Evolutionary conservation across 78 protist genomes (phyloP), one percentile per base, ranked within the genome.

Genomic region (Protostelium mycophagum): DNA sequence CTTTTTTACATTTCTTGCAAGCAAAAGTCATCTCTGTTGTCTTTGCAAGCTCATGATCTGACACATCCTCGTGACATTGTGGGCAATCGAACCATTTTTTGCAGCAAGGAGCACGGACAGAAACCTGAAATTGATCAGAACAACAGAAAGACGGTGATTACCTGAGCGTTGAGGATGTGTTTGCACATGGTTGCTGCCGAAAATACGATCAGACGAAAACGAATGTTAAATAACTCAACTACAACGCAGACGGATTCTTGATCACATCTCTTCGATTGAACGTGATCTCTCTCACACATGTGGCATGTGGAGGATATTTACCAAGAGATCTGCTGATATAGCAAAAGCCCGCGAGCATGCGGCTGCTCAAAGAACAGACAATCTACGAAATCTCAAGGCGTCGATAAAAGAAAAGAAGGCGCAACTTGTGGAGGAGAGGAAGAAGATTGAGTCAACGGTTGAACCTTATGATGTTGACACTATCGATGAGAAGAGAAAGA

Each of bases 1-100:
- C 93, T 90, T 97, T 97, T 86, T 90, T 94, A 94, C 98, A 97
- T 87, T 97, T 95, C 63, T 95, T 97, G 92, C 98, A 97, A 0
- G 95, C 97, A 35, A 97, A 87, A 9, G 83, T 35, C 73, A 97
- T 88, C 86, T 97, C 98, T 83, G 85, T 86, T 1, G 86, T 36
- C 89, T 90, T 92, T 28, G 0, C 38, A 29, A 97, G 73, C 35
- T 31, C 90, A 86, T 97, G 98, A 85, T 93, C 90, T 16, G 90
- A 51, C 73, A 29, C 91, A 35, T 92, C 97, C n/a, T 63, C 93
- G 87, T 97, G 98, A 93, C 98, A 96, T 39, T 95, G 94, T 35
- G 96, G 88, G 87, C 98, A 96, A 85, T 96, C 98, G 84, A 89
- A 95, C 98, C 98, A 96, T 86, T 85, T 94, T 9, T 91, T 93